Base-by-base conservation (phyloP, 2,329 filamentous ascomycete species). In the Trichoderma sp. region DNA sequence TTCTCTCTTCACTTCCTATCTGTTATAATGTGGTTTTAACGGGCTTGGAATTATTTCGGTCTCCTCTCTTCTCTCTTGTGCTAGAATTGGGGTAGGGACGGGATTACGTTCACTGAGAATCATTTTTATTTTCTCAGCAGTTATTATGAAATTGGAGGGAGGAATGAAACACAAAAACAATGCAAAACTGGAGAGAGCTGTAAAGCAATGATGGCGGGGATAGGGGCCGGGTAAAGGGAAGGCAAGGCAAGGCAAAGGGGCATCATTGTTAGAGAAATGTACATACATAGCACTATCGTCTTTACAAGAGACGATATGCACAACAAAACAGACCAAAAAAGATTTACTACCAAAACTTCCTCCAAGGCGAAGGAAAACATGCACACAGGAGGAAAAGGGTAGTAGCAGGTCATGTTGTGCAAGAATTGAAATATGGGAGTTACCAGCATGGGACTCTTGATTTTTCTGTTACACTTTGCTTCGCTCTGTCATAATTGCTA, bases 281-380 rank as follows among this genome's bases (percentile, higher is more conserved):
- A 70, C 63, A 70, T 70, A 70, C 57, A 70, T 70, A 70, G 52
- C 59, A 57, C 35, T 66, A 8, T 66, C 40, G 21, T 52, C 64
- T 37, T 53, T 33, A 43, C 35, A 62, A 62, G 31, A 53, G 60
- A 65, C 67, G 53, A 47, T 43, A 60, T 64, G 52, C 67, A 21
- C 43, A 57, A 6, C n/a, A 40, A 35, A 24, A 24, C 43, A 53
- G n/a, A 27, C 16, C 47, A 27, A 19, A n/a, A 6, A 29, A 57
- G 37, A 40, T 43, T 19, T 31, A 52, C 60, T 68, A 47, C 43
- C 43, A 4, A 31, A 37, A 29, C 27, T n/a, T 49, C n/a, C 47
- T 2, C 1, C 0, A n/a, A n/a, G 7, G 7, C n/a, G 7, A 8
- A n/a, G 0, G 3, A 43, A 43, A 43, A n/a, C 8, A 49, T 8